A percentile compares a stretch with the other conserved stretches of the same genome.
These are phyloP conservation scores for Fusarium sarcochroum DNA, from an alignment of 2,329 filamentous ascomycete species.

Conservation along the genomic window DNA sequence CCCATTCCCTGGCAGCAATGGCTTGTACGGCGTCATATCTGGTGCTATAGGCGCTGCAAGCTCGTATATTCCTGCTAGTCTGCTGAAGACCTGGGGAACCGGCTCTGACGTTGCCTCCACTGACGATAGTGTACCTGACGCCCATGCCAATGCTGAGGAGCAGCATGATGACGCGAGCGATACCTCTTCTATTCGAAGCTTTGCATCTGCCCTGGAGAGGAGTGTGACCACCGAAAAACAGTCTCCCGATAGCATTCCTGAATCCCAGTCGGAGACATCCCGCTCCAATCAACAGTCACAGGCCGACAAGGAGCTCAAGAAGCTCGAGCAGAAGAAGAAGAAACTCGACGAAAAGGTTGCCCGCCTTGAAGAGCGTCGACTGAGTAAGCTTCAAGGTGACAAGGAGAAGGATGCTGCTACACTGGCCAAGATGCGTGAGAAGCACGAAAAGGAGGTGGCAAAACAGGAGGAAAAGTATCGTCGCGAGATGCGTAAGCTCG, in stretches of 20 bases:
- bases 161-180: conserved; percentile 55
- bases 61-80: conserved; percentile 59
- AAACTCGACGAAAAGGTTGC: conserved; percentile 75
- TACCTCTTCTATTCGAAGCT: conserved; percentile 62
- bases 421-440: conserved; percentile 71
- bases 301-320: conserved; percentile 74
- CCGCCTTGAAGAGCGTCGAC: conserved; percentile 65
- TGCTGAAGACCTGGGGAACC: conserved; percentile 51
- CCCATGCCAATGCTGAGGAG: conserved; percentile 44
- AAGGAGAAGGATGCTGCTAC: conserved; percentile 65
- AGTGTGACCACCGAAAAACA: conserved; percentile 51
- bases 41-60: conserved; percentile 66
- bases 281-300: conserved; percentile 47
- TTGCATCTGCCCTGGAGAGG: conserved; percentile 63
- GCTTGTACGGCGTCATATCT: conserved; percentile 69
- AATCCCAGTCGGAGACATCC: conserved; percentile 58
- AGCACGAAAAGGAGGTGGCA: conserved; percentile 72
- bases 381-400: conserved; percentile 62
- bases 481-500: conserved; percentile 73
- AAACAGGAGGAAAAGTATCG: conserved; percentile 78
- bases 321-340: conserved; percentile 71
- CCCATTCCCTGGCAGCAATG: conserved; percentile 57
- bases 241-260: conserved; percentile 43
- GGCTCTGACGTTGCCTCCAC: conserved; percentile 47
- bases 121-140: conserved; percentile 47